Base-by-base conservation (phyloP, 73 alveolate genomes). In the Stentor roeselii region DNA sequence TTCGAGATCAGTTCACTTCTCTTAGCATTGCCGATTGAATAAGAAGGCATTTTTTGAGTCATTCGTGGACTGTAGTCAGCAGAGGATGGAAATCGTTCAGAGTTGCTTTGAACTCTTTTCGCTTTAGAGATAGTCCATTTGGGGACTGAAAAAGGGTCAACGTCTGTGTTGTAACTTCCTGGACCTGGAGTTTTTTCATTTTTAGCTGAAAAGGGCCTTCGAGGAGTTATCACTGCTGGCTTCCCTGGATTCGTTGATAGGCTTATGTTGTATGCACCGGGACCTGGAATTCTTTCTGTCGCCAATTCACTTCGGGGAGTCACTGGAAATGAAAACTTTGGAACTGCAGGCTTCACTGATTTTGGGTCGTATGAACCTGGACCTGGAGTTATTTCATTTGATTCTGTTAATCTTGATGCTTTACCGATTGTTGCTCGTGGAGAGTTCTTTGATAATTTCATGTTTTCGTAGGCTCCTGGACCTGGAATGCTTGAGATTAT, bases 1-100 rank as follows among this genome's bases (percentile, higher is more conserved):
- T 67, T n/a, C 34, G 37, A 21, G 14, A 21, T 27, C 0, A 40
- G 0, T 21, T 32, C 21, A 0, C 11, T n/a, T 32, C 80, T 36
- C 34, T 67, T 67, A 27, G n/a, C 27, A 21, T n/a, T 67, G 1
- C 80, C 80, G 27, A 67, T 67, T 21, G 80, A 67, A 67, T 67
- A 67, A 21, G 80, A 36, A 30, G 80, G 80, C 15, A 31, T 2
- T 0, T n/a, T 31, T 58, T 58, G 35, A 0, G 74, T 2, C 27
- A 2, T 31, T 58, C 27, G 15, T n/a, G 74, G 74, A 58, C 35
- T 21, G 74, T 58, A 58, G 15, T 58, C 74, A 58, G 74, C 74
- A 21, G 74, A 31, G 27, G 74, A 58, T 21, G 74, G 74, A 58
- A 21, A 2, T 58, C 74, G 15, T n/a, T 2, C 74, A 58, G 15